phyloP scores from a whole-genome alignment of 352 stramenopile species.

The Phytopythium ostracodes region DNA sequence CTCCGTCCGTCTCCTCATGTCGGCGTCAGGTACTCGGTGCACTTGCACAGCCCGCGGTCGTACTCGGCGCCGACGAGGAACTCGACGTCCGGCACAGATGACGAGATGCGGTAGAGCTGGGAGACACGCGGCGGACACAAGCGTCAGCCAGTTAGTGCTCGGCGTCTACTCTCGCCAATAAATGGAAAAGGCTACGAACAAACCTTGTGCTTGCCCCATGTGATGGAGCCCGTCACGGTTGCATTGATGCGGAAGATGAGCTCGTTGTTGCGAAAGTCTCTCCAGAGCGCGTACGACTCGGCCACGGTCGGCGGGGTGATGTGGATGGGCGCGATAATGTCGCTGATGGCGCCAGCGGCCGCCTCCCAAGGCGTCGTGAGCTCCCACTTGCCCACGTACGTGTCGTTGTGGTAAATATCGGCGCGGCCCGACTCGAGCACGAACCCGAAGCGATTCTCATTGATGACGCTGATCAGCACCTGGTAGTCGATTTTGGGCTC shows the following conservation, averaged over 20 bases:
- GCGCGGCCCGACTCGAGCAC: constrained; percentile 64
- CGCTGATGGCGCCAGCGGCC: constrained; percentile 66
- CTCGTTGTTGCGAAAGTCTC: constrained; percentile 65
- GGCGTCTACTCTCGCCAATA: too few species aligned
- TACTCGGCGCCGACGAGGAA: constrained; percentile 87
- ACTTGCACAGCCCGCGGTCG: constrained; percentile 80
- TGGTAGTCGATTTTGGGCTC: constrained; percentile 84
- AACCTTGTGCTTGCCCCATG: constrained; percentile 78
- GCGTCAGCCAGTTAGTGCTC: too few species aligned
- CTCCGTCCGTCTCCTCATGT: constrained; percentile 12
- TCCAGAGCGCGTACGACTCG: constrained; percentile 65
- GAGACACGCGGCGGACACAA: too few species aligned
- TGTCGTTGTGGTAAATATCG: constrained; percentile 80
- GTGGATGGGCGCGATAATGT: constrained; percentile 72
- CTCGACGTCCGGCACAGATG: constrained; percentile 69
- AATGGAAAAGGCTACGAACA: constrained; percentile 6
- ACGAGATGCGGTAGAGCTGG: constrained; percentile 79
- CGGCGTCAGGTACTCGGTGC: constrained; percentile 66
- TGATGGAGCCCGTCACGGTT: constrained; percentile 76
- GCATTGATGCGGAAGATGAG: constrained; percentile 84
- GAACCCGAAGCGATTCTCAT: constrained; percentile 88
- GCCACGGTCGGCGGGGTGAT: constrained; percentile 38
- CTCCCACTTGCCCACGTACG: constrained; percentile 68
- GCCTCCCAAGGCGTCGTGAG: constrained; percentile 62
- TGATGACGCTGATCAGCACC: constrained; percentile 83